These are phyloP conservation scores for Backusella tuberculispora DNA, from an alignment of 192 early-diverging fungal genomes.

Conservation along the genomic window DNA sequence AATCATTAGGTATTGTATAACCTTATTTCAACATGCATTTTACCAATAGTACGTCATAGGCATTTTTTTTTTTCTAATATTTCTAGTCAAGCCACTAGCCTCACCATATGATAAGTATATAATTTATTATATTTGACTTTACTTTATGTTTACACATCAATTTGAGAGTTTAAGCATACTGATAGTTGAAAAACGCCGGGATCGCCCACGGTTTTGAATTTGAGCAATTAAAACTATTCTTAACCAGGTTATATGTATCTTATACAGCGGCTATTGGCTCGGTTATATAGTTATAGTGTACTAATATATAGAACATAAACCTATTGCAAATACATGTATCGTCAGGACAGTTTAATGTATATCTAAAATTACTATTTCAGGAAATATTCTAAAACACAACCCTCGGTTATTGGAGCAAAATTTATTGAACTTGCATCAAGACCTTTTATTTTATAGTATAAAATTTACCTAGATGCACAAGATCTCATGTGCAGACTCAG, in stretches of 20 bases:
- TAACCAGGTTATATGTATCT: background rate
- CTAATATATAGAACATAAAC: background rate
- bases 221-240: background rate
- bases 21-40: background rate
- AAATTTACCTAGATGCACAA: too few relatives aligned
- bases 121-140: background rate
- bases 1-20: background rate
- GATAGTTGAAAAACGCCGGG: background rate
- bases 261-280: background rate
- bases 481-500: too few relatives aligned
- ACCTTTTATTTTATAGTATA: too few relatives aligned
- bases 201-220: background rate
- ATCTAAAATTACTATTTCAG: constrained; percentile 3
- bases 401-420: background rate
- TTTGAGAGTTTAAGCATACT: background rate
- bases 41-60: constrained; percentile 7
- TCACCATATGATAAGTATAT: background rate
- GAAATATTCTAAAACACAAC: constrained; percentile 3
- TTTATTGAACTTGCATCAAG: background rate
- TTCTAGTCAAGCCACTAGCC: constrained; percentile 3
- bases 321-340: background rate
- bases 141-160: background rate
- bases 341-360: background rate
- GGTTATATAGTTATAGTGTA: background rate
- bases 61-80: background rate